A percentile compares a stretch with the other conserved stretches of the same genome.
Conservation (phyloP, 2,329 filamentous ascomycete genomes). For the Talaromyces sp. region DNA sequence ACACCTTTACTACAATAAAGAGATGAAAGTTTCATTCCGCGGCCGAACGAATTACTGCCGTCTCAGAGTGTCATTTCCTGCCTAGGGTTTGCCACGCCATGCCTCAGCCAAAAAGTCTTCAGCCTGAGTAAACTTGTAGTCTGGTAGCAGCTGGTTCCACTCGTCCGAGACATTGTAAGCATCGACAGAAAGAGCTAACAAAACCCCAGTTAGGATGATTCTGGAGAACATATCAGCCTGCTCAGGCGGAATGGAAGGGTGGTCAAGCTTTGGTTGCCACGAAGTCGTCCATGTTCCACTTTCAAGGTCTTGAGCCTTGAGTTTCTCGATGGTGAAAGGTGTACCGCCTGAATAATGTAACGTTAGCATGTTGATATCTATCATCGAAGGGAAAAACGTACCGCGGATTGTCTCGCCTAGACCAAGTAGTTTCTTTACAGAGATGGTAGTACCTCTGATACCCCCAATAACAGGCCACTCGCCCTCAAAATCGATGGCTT, state of each 20-base stretch:
- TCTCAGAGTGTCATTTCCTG: not conserved
- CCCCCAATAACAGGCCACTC: constrained; percentile 40
- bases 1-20: not conserved
- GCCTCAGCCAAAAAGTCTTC: constrained; percentile 25
- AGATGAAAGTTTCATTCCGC: too few relatives aligned
- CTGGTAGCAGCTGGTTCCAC: constrained; percentile 33
- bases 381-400: constrained; percentile 15
- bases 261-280: constrained; percentile 20
- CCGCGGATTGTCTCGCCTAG: constrained; percentile 32
- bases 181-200: constrained; percentile 18
- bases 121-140: constrained; percentile 25
- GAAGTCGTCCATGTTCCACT: constrained; percentile 20
- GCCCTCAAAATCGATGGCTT: constrained; percentile 35
- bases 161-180: constrained; percentile 26
- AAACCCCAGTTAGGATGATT: constrained; percentile 17
- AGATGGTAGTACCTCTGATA: constrained; percentile 29
- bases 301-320: constrained; percentile 28
- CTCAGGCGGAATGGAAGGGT: constrained; percentile 25
- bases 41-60: too few relatives aligned
- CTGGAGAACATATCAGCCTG: constrained; percentile 18
- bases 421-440: constrained; percentile 24
- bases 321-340: constrained; percentile 21
- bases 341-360: not conserved
- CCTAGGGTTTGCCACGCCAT: constrained; percentile 21
- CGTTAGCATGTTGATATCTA: not conserved